phyloP scores from a whole-genome alignment of 352 stramenopile genomes.

The Phytophthora parvispora region DNA sequence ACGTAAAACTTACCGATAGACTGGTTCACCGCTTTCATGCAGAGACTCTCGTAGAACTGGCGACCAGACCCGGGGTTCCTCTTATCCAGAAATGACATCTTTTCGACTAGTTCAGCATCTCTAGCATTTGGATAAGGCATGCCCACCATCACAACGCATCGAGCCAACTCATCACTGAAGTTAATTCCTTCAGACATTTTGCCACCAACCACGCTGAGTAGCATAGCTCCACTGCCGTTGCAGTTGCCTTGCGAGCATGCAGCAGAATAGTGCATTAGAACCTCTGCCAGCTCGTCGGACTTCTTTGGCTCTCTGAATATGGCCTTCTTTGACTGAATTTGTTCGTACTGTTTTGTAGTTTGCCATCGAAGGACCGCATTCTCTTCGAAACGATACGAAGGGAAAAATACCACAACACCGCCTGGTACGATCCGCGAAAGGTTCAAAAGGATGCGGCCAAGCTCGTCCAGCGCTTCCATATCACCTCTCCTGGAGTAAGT shows the following conservation, averaged over 20 bases:
- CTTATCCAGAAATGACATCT: constrained; percentile 96
- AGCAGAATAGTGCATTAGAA: constrained; percentile 90
- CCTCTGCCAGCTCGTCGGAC: constrained; percentile 92
- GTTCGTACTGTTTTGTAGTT: constrained; percentile 75
- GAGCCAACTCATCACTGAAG: constrained; percentile 98
- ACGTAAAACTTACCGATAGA: constrained; percentile 90
- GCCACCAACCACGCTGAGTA: constrained; percentile 98
- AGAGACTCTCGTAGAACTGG: constrained; percentile 98
- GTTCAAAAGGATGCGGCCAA: constrained; percentile 95
- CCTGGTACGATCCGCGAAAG: constrained; percentile 91
- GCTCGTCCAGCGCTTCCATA: constrained; percentile 92
- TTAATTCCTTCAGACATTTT: constrained; percentile 99
- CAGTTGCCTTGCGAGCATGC: constrained; percentile 51
- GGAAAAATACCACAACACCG: constrained; percentile 98
- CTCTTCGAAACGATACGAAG: constrained; percentile 98
- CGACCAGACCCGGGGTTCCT: constrained; percentile 69
- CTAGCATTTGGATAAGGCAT: constrained; percentile 98
- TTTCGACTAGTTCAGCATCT: constrained; percentile 97
- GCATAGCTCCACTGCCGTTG: constrained; percentile 65
- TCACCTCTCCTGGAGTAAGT: constrained; percentile 87
- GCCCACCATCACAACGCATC: constrained; percentile 98
- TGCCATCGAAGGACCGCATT: constrained; percentile 91
- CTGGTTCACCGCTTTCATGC: constrained; percentile 99
- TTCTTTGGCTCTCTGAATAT: constrained; percentile 97
- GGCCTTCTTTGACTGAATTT: constrained; percentile 91